Percentiles rank a stretch among this genome's conserved stretches.
phyloP scores from a whole-genome alignment of 129 eudicot genomes.

The Helichrysum umbraculigerum region DNA sequence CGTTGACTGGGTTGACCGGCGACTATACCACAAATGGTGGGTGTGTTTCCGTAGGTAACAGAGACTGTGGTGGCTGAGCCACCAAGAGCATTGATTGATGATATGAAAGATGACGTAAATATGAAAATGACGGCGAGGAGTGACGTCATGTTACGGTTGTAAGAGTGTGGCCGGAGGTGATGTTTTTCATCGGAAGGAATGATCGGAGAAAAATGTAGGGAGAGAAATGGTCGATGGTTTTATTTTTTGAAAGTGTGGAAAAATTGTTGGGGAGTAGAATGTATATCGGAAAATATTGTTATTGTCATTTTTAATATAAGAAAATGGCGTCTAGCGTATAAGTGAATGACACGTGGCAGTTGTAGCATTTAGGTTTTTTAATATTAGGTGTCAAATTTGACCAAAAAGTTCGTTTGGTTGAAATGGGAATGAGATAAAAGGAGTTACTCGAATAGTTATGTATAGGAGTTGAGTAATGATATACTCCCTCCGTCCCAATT shows the following conservation, averaged over 20 bases:
- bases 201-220: not conserved
- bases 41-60: conserved; percentile 36
- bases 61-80: conserved; percentile 54
- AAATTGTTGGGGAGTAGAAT: not conserved
- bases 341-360: not conserved
- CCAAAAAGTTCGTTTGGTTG: not conserved
- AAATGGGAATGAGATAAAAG: not conserved
- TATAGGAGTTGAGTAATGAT: no score
- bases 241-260: not conserved
- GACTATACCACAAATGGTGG: conserved; percentile 54
- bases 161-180: conserved; percentile 26
- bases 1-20: conserved; percentile 53
- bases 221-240: not conserved
- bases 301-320: no score
- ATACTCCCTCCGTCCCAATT: no score
- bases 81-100: conserved; percentile 27
- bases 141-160: conserved; percentile 21
- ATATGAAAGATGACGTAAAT: conserved; percentile 1
- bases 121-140: conserved; percentile 16
- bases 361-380: not conserved
- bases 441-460: no score
- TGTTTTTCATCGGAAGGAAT: conserved; percentile 22
- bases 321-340: not conserved
- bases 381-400: not conserved
- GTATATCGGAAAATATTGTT: not conserved